phyloP scores from a whole-genome alignment of 2,329 filamentous ascomycete species.

The Coniochaeta sp. region DNA sequence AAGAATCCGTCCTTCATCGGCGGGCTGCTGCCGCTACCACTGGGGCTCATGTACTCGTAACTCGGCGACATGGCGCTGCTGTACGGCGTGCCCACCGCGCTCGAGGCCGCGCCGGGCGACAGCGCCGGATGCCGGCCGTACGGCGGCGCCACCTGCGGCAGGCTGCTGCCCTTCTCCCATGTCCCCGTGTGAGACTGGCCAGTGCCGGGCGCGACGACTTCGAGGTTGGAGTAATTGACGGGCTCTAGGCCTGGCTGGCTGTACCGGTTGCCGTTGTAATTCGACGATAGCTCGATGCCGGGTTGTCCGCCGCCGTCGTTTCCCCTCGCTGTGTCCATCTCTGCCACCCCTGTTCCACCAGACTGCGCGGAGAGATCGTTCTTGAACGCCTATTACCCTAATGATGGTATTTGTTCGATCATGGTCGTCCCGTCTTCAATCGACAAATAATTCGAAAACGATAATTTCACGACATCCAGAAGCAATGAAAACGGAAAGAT shows the following conservation, averaged over 20 bases:
- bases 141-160: slow-evolving; percentile 3
- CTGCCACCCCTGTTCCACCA: too few relatives aligned
- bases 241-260: slow-evolving; percentile 12
- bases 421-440: too few relatives aligned
- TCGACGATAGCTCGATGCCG: not conserved
- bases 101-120: too few relatives aligned
- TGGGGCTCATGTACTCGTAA: not conserved
- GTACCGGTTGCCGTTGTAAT: not conserved
- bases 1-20: slow-evolving; percentile 2
- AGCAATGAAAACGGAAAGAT: too few relatives aligned
- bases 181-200: not conserved
- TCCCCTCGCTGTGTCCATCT: not conserved
- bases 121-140: too few relatives aligned
- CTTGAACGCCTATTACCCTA: not conserved
- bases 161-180: slow-evolving; percentile 5
- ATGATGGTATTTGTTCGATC: not conserved
- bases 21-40: not conserved
- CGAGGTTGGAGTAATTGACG: slow-evolving; percentile 5
- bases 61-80: not conserved
- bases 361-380: not conserved
- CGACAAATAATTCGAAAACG: too few relatives aligned
- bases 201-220: slow-evolving; percentile 2
- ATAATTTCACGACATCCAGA: too few relatives aligned
- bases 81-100: not conserved
- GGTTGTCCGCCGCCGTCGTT: slow-evolving; percentile 3